These are phyloP conservation scores for Myrica gale DNA, from an alignment of 306 rosid genomes.

Conservation along the genomic window DNA sequence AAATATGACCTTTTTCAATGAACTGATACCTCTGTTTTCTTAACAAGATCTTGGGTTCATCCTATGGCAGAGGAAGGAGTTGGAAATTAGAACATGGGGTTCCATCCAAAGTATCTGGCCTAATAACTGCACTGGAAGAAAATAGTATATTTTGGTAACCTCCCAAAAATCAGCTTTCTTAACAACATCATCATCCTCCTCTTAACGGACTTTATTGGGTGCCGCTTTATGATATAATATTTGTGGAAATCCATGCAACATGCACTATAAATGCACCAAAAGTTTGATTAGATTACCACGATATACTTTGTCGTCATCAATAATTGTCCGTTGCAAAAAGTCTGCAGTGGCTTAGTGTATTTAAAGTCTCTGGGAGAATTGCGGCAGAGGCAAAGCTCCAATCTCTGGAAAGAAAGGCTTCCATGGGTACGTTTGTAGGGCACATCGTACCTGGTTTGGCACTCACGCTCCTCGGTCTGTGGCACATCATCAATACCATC, in stretches of 20 bases:
- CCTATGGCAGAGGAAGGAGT: no score
- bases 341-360: slow-evolving; percentile 36
- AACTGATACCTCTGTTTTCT: no score
- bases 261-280: slow-evolving; percentile 50
- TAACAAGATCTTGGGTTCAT: no score
- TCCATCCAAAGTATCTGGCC: no score
- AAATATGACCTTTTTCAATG: no score
- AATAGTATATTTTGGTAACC: no score
- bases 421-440: slow-evolving; percentile 63
- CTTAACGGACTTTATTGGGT: slow-evolving; percentile 4
- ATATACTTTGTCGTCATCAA: slow-evolving; percentile 19
- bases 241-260: slow-evolving; percentile 81
- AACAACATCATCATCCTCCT: slow-evolving; percentile 5
- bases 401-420: slow-evolving; percentile 28
- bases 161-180: not conserved
- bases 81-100: no score
- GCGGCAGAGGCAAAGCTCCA: slow-evolving; percentile 25
- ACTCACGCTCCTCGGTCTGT: slow-evolving; percentile 64
- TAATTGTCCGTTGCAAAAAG: slow-evolving; percentile 25
- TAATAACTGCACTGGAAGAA: no score
- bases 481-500: slow-evolving; percentile 81
- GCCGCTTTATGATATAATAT: slow-evolving; percentile 29
- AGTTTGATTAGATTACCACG: slow-evolving; percentile 36
- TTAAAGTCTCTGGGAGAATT: slow-evolving; percentile 32
- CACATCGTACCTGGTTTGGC: slow-evolving; percentile 73